Conservation (phyloP, 2,329 filamentous ascomycete genomes). For the Thielaviopsis ethacetica region DNA sequence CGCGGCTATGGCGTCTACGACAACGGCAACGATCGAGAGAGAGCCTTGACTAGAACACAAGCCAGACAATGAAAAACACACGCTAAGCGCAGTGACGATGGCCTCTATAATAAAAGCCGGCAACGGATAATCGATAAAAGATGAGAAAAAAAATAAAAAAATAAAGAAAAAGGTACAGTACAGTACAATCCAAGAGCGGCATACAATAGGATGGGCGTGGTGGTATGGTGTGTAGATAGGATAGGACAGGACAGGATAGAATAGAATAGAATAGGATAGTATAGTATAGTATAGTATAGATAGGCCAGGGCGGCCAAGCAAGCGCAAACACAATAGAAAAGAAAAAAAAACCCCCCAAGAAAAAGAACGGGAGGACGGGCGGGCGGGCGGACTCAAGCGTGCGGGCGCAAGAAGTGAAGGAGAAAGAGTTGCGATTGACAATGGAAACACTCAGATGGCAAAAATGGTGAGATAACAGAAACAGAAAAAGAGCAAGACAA, state of each 20-base stretch:
- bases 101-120: not conserved
- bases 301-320: not conserved
- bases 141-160: not conserved
- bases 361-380: not conserved
- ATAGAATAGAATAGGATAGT: no score
- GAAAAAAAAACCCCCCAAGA: not conserved
- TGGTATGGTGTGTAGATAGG: not conserved
- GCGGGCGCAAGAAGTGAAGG: not conserved
- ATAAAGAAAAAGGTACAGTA: no score
- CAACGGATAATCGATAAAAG: not conserved
- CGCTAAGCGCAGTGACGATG: not conserved
- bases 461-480: slow-evolving; percentile 9
- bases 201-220: no score
- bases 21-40: not conserved
- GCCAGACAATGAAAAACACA: not conserved
- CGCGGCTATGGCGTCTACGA: not conserved
- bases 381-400: not conserved
- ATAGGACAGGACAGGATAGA: not conserved
- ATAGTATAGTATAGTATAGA: not conserved
- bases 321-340: not conserved
- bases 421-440: slow-evolving; percentile 9
- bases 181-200: not conserved
- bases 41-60: not conserved
- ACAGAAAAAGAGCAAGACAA: slow-evolving; percentile 1
- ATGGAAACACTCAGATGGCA: slow-evolving; percentile 7